phyloP scores from a whole-genome alignment of 176 grass and related monocot genomes.

The Pontederia paniculata region DNA sequence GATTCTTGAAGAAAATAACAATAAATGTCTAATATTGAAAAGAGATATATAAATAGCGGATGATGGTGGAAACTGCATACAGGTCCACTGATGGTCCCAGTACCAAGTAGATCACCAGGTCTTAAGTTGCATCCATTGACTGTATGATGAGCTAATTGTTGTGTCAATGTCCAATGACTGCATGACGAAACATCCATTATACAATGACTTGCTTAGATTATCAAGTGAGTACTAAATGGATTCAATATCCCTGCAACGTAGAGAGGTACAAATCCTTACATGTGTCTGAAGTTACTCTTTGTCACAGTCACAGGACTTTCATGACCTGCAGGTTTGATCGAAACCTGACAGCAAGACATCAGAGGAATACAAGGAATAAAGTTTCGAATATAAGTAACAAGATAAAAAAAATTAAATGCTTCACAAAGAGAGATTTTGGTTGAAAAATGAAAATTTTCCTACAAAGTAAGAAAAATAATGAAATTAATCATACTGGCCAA shows the following conservation, averaged over 20 bases:
- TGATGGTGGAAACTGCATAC: conserved; percentile 27
- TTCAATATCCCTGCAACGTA: too few species aligned
- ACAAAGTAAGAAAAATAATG: neutral
- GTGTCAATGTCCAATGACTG: conserved; percentile 93
- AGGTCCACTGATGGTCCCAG: conserved; percentile 94
- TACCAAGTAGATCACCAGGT: conserved; percentile 84
- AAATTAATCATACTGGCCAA: neutral
- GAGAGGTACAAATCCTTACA: conserved; percentile 39
- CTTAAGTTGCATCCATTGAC: conserved; percentile 96
- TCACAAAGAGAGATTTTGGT: too few species aligned
- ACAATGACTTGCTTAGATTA: too few species aligned
- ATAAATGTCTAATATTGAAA: neutral
- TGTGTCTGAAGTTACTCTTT: conserved; percentile 88
- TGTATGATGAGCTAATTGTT: conserved; percentile 91
- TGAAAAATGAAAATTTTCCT: too few species aligned
- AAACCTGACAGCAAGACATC: conserved; percentile 33
- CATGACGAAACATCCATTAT: conserved; percentile 6
- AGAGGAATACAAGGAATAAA: conserved; percentile 6
- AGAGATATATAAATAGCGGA: neutral
- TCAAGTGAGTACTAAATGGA: too few species aligned
- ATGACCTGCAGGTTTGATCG: conserved; percentile 72
- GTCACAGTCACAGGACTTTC: conserved; percentile 45
- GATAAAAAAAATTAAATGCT: neutral
- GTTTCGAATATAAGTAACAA: neutral
- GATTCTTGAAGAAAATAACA: neutral